A percentile compares a stretch with the other conserved stretches of the same genome.
These are phyloP conservation scores for Polygonum aviculare DNA, from an alignment of 148 eudicot genomes.

Conservation along the genomic window DNA sequence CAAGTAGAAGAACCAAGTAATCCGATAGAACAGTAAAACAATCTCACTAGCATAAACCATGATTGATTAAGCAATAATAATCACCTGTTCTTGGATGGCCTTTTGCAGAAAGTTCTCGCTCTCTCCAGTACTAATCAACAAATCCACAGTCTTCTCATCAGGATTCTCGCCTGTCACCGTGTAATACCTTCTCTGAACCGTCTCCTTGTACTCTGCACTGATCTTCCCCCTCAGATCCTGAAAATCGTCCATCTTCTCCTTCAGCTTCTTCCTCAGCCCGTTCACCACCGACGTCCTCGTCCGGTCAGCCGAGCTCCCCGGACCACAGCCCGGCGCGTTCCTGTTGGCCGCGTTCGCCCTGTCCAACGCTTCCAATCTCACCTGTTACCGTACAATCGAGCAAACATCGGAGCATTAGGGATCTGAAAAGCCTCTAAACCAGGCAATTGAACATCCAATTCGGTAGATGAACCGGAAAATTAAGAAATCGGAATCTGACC, in stretches of 20 bases:
- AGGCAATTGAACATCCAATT: background rate
- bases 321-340: conserved; percentile 61
- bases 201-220: conserved; percentile 61
- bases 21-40: too few relatives aligned
- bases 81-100: conserved; percentile 78
- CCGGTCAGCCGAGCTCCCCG: conserved; percentile 77
- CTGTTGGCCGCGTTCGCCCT: conserved; percentile 66
- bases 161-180: conserved; percentile 89
- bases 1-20: background rate
- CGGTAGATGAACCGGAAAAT: background rate
- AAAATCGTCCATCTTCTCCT: conserved; percentile 65
- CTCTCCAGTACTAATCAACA: conserved; percentile 68
- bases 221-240: conserved; percentile 45
- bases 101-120: conserved; percentile 77
- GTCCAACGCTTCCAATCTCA: conserved; percentile 40
- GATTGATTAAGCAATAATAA: background rate
- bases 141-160: conserved; percentile 51
- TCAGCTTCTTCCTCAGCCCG: conserved; percentile 65
- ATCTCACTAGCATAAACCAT: too few relatives aligned
- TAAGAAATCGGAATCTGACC: conserved; percentile 20
- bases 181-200: conserved; percentile 67
- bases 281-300: conserved; percentile 67
- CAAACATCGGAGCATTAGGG: background rate
- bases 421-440: background rate
- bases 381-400: background rate